A percentile compares a stretch with the other conserved stretches of the same genome.
Evolutionary conservation across 805 yeast genomes (phyloP).

Genomic region (Kodamaea laetipori): DNA sequence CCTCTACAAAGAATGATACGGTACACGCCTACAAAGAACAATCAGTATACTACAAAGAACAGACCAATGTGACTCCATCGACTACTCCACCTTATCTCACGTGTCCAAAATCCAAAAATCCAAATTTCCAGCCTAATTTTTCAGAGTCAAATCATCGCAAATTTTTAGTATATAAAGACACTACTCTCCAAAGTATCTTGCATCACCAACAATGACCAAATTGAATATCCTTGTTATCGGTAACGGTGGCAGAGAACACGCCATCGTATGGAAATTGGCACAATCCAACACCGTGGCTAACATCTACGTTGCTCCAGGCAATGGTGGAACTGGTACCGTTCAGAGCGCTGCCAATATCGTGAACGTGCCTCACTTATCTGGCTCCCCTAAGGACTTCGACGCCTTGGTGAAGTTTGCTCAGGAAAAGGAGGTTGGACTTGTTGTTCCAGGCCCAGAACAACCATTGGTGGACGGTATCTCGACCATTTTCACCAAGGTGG

Average conservation of each 20-base stretch:
- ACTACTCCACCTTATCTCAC: slow-evolving; percentile 1
- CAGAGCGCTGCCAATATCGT: slow-evolving; percentile 48
- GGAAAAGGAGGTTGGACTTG: slow-evolving; percentile 65
- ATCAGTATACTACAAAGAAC: too few relatives aligned
- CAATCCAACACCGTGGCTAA: slow-evolving; percentile 72
- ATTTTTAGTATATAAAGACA: slow-evolving; percentile 5
- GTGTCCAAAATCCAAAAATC: too few relatives aligned
- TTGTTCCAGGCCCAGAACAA: slow-evolving; percentile 98
- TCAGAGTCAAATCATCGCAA: slow-evolving; percentile 14
- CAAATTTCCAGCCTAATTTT: slow-evolving; percentile 4
- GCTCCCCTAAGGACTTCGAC: slow-evolving; percentile 67
- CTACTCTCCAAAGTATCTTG: slow-evolving; percentile 3
- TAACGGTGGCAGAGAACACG: slow-evolving; percentile 99
- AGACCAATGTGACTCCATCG: too few relatives aligned
- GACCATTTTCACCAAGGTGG: slow-evolving; percentile 69
- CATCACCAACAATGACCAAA: slow-evolving; percentile 12
- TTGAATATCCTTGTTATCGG: slow-evolving; percentile 82
- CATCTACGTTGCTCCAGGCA: slow-evolving; percentile 94
- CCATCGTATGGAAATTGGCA: slow-evolving; percentile 85
- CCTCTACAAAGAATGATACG: too few relatives aligned
- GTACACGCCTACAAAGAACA: too few relatives aligned
- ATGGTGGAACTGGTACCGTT: slow-evolving; percentile 75
- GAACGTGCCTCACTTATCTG: slow-evolving; percentile 66
- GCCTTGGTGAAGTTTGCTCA: slow-evolving; percentile 73
- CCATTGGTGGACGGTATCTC: slow-evolving; percentile 95